Evolutionary conservation across 495 filamentous ascomycete species (phyloP), one percentile per base, ranked within the genome.

Genomic region (Tetracladium setigerum): DNA sequence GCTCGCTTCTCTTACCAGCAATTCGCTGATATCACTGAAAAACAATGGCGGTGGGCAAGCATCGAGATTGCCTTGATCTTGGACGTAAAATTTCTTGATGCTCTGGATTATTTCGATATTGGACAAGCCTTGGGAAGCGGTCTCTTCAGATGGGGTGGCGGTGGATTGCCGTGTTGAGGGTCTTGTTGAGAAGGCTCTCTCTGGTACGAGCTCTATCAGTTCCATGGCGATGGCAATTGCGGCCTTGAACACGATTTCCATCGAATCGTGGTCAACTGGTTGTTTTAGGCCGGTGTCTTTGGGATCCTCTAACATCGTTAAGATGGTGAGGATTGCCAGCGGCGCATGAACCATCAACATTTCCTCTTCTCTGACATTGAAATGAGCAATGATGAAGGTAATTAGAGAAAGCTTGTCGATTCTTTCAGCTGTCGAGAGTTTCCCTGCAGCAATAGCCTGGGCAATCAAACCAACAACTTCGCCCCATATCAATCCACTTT

Each of bases 321-420:
- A 66, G 10, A 87, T 65, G 9, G 82, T 75, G 12, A 95, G 60
- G 13, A 77, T 76, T 44, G 86, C 68, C 14, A 92, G 63, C 39
- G 92, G 92, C 30, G 87, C 82, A 66, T 99, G 92, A 3, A 84
- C 65, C 24, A 84, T 69, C 30, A 95, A 62, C 92, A 99, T 97
- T 59, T 99, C 92, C 61, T 97, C 91, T 62, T 97, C 92, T 41
- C 82, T 79, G 30, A 97, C 76, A 66, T 96, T 97, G 74, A 97
- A 99, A 48, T 88, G 80, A 4, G 76, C 68, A 49, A 96, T 67
- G 34, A 95, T 81, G 60, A 97, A 99, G 35, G 74, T 76, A 41
- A 89, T 82, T 22, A 95, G 72, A 16, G 78, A 73, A 43, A 98
- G 69, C 41, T 77, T 81, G 13, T 77, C 73, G 34, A 66, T 62